Evolutionary conservation across 2,329 filamentous ascomycete genomes (phyloP).

Genomic region (Drechmeria coniospora): DNA sequence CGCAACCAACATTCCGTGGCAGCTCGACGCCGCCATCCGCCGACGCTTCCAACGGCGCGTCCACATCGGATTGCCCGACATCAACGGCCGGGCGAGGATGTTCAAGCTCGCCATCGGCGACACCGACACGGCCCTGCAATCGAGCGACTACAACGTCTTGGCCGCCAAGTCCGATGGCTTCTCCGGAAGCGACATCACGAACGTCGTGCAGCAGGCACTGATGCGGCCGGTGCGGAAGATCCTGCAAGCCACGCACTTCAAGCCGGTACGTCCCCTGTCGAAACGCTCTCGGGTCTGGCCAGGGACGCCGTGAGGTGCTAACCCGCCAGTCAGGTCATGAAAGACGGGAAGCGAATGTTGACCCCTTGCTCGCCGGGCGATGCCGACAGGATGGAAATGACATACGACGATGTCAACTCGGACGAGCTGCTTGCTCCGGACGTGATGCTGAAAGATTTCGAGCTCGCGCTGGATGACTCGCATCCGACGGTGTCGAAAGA

Average conservation of each 20-base stretch:
- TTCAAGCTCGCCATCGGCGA: slow-evolving; percentile 90
- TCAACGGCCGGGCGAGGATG: slow-evolving; percentile 78
- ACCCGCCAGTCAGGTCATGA: slow-evolving; percentile 54
- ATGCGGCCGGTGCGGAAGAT: slow-evolving; percentile 98
- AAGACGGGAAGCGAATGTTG: slow-evolving; percentile 50
- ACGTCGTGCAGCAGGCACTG: slow-evolving; percentile 86
- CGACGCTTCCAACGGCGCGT: slow-evolving; percentile 91
- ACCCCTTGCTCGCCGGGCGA: slow-evolving; percentile 95
- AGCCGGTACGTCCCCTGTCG: slow-evolving; percentile 47
- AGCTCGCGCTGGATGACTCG: slow-evolving; percentile 77
- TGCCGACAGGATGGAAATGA: slow-evolving; percentile 75
- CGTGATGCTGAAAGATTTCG: slow-evolving; percentile 79
- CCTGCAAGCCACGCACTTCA: slow-evolving; percentile 94
- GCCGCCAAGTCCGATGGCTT: slow-evolving; percentile 81
- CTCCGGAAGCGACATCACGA: slow-evolving; percentile 89
- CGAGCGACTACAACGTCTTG: slow-evolving; percentile 64
- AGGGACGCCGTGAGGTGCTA: no score
- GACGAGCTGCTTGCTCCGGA: slow-evolving; percentile 77
- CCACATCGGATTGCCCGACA: slow-evolving; percentile 84
- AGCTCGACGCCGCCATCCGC: slow-evolving; percentile 89
- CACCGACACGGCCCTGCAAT: slow-evolving; percentile 71
- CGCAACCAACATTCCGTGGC: slow-evolving; percentile 97
- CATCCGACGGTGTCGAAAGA: slow-evolving; percentile 81
- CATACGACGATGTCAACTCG: slow-evolving; percentile 73
- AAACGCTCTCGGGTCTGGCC: no score